Evolutionary conservation across 2,329 filamentous ascomycete genomes (phyloP).

Genomic region (Boeremia lycopersici): DNA sequence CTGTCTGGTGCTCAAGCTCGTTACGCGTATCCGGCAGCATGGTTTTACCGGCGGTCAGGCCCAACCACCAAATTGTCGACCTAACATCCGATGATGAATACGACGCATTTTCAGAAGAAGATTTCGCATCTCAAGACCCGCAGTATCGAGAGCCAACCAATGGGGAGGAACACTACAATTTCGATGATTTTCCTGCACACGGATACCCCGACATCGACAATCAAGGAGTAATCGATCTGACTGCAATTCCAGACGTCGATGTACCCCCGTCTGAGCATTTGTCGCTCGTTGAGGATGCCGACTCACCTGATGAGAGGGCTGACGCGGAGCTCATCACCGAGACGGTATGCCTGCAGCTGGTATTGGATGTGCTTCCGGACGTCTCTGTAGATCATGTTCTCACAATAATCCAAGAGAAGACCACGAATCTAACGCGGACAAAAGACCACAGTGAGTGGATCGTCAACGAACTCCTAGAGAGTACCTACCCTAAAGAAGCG

Average conservation of each 20-base stretch:
- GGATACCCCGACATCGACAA: background rate
- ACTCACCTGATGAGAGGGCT: background rate
- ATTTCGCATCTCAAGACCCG: slow-evolving; percentile 12
- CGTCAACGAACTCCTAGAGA: slow-evolving; percentile 38
- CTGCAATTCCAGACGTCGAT: slow-evolving; percentile 31
- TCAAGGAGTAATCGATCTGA: slow-evolving; percentile 28
- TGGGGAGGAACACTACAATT: slow-evolving; percentile 1
- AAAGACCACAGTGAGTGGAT: slow-evolving; percentile 33
- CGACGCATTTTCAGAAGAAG: slow-evolving; percentile 10
- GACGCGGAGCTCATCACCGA: slow-evolving; percentile 22
- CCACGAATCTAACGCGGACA: slow-evolving; percentile 30
- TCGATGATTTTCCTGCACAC: slow-evolving; percentile 5
- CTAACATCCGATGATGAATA: slow-evolving; percentile 32
- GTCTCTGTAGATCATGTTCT: slow-evolving; percentile 42
- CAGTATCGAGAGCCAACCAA: slow-evolving; percentile 2
- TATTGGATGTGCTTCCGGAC: slow-evolving; percentile 44
- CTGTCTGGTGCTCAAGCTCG: background rate
- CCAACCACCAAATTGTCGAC: slow-evolving; percentile 24
- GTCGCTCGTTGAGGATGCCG: background rate
- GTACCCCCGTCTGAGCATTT: slow-evolving; percentile 21
- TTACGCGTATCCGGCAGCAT: slow-evolving; percentile 9
- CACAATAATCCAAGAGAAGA: slow-evolving; percentile 30
- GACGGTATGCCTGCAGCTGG: slow-evolving; percentile 36
- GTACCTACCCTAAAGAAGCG: slow-evolving; percentile 43
- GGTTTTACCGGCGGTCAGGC: slow-evolving; percentile 11